These are phyloP conservation scores for Suillus bovinus DNA, from an alignment of 768 basidiomycete genomes.

Conservation along the genomic window DNA sequence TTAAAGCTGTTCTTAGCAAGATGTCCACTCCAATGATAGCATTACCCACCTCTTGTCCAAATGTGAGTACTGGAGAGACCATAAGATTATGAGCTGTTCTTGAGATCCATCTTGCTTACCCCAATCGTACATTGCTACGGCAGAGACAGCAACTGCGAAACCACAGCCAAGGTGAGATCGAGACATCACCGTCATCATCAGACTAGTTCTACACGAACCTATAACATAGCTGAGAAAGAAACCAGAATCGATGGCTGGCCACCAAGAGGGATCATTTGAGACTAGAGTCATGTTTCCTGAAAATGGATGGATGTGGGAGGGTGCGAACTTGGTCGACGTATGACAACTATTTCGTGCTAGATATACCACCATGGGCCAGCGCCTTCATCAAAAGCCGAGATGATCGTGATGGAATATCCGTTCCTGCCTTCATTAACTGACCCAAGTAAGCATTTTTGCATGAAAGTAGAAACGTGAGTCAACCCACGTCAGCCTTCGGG, in stretches of 20 bases:
- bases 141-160: not conserved
- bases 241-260: not conserved
- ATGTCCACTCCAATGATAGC: not conserved
- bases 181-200: too few relatives aligned
- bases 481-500: not conserved
- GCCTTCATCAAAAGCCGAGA: not conserved
- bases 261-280: not conserved
- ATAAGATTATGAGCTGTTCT: not conserved
- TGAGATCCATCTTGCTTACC: not conserved
- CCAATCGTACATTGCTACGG: not conserved
- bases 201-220: not conserved
- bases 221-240: not conserved
- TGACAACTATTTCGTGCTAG: not conserved
- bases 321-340: not conserved
- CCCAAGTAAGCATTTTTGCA: not conserved
- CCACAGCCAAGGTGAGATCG: not conserved
- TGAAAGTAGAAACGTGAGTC: not conserved
- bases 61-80: not conserved
- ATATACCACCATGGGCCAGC: not conserved
- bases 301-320: not conserved
- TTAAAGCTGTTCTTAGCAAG: too few relatives aligned
- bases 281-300: too few relatives aligned
- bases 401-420: not conserved
- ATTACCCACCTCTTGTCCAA: not conserved
- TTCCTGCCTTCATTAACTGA: not conserved